Evolutionary conservation across 73 alveolate genomes (phyloP).

Genomic region (Tetrahymena malaccensis): DNA sequence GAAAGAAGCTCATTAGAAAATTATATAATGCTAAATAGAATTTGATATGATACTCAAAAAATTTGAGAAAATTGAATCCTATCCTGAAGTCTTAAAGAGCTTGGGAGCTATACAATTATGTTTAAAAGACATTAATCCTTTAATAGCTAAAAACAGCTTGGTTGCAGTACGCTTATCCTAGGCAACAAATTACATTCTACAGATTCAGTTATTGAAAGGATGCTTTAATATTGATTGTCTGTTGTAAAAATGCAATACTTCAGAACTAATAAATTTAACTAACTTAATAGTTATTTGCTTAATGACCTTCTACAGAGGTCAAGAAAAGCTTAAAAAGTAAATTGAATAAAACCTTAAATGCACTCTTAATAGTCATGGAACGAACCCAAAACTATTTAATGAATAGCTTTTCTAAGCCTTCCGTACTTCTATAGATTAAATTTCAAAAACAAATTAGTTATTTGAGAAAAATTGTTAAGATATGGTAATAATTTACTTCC

Average conservation of each 20-base stretch:
- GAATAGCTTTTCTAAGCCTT: neutral
- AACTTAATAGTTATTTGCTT: neutral
- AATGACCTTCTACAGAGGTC: neutral
- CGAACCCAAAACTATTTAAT: neutral
- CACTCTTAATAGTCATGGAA: neutral
- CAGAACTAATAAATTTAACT: neutral
- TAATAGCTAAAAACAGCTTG: neutral
- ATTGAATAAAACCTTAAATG: neutral
- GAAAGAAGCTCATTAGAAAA: neutral
- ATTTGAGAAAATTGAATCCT: neutral
- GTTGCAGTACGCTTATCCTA: neutral
- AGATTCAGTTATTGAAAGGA: neutral
- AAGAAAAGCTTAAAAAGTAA: neutral
- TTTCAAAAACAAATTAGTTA: neutral
- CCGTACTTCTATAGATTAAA: neutral
- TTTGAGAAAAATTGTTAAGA: neutral
- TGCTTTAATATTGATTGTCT: neutral
- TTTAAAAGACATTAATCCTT: neutral
- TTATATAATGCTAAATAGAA: neutral
- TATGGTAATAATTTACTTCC: neutral
- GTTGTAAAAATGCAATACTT: neutral
- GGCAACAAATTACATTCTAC: neutral
- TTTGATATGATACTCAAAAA: neutral
- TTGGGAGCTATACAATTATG: neutral
- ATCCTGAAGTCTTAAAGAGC: neutral